Percentiles rank a stretch among this genome's conserved stretches.
Evolutionary conservation across 768 basidiomycete genomes (phyloP).

Genomic region (Terana coerulea): DNA sequence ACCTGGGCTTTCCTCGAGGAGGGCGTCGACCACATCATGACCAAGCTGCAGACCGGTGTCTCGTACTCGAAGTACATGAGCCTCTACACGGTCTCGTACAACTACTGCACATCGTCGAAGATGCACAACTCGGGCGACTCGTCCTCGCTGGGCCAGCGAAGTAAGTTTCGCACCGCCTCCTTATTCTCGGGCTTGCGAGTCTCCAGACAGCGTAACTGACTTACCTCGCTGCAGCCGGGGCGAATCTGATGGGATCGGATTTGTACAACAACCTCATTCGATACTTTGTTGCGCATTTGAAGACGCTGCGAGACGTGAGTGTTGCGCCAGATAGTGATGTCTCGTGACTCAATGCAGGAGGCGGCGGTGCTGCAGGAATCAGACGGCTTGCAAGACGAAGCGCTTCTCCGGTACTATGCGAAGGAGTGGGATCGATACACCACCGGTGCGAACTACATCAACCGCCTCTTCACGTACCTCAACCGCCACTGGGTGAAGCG

Average conservation of each 20-base stretch:
- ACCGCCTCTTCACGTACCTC: slow-evolving; percentile 94
- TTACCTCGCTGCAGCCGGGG: slow-evolving; percentile 56
- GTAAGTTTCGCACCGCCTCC: slow-evolving; percentile 40
- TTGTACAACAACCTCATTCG: slow-evolving; percentile 91
- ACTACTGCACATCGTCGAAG: slow-evolving; percentile 92
- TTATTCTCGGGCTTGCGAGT: too few species aligned
- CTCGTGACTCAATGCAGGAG: slow-evolving; percentile 23
- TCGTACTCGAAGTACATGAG: slow-evolving; percentile 88
- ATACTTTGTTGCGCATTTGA: slow-evolving; percentile 85
- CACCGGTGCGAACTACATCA: slow-evolving; percentile 94
- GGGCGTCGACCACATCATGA: slow-evolving; percentile 90
- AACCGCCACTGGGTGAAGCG: slow-evolving; percentile 99
- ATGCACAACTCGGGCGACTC: slow-evolving; percentile 50
- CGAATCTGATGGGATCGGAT: slow-evolving; percentile 96
- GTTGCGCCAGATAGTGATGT: slow-evolving; percentile 16
- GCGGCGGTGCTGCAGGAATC: slow-evolving; percentile 48
- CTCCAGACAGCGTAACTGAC: slow-evolving; percentile 11
- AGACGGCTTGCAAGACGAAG: slow-evolving; percentile 81
- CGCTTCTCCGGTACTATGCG: slow-evolving; percentile 86
- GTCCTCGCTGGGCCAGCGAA: slow-evolving; percentile 42
- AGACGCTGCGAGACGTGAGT: slow-evolving; percentile 55
- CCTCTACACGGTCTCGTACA: slow-evolving; percentile 92
- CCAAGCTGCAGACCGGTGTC: slow-evolving; percentile 82
- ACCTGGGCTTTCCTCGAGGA: slow-evolving; percentile 89
- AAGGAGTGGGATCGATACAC: slow-evolving; percentile 96